Evolutionary conservation across 495 filamentous ascomycete genomes (phyloP).

Genomic region (Daldinia childiae): DNA sequence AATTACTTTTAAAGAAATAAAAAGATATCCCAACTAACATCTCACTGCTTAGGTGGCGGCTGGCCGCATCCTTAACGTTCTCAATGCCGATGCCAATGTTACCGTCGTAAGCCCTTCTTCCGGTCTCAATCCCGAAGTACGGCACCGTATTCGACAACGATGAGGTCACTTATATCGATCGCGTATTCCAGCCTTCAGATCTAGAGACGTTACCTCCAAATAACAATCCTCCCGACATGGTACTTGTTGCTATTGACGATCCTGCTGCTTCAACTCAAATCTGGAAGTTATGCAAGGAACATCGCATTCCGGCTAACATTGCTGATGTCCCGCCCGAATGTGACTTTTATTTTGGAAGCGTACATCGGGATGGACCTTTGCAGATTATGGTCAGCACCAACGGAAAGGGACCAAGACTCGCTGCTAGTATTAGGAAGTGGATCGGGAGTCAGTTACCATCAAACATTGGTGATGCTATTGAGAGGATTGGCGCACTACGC

Average conservation of each 20-base stretch:
- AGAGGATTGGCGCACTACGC: slow-evolving; percentile 81
- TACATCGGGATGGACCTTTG: slow-evolving; percentile 92
- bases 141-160: slow-evolving; percentile 78
- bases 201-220: slow-evolving; percentile 64
- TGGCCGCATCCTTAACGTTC: slow-evolving; percentile 87
- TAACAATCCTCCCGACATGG: slow-evolving; percentile 65
- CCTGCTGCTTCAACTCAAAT: slow-evolving; percentile 84
- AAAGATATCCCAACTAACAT: background rate
- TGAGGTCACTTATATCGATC: slow-evolving; percentile 80
- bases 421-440: slow-evolving; percentile 82
- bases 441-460: slow-evolving; percentile 79
- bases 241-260: slow-evolving; percentile 92
- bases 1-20: background rate
- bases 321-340: slow-evolving; percentile 97
- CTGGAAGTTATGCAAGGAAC: slow-evolving; percentile 90
- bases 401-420: slow-evolving; percentile 92
- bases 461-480: slow-evolving; percentile 83
- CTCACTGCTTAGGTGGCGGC: slow-evolving; percentile 78
- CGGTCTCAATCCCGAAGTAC: slow-evolving; percentile 88
- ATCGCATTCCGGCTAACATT: slow-evolving; percentile 88
- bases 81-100: slow-evolving; percentile 93
- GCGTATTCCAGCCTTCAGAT: slow-evolving; percentile 81
- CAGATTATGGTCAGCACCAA: slow-evolving; percentile 99
- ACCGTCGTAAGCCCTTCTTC: slow-evolving; percentile 82
- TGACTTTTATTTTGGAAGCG: slow-evolving; percentile 97